A percentile compares a stretch with the other conserved stretches of the same genome.
Evolutionary conservation across 1,139 yeast species (phyloP).

Genomic region (Pichia sp.): DNA sequence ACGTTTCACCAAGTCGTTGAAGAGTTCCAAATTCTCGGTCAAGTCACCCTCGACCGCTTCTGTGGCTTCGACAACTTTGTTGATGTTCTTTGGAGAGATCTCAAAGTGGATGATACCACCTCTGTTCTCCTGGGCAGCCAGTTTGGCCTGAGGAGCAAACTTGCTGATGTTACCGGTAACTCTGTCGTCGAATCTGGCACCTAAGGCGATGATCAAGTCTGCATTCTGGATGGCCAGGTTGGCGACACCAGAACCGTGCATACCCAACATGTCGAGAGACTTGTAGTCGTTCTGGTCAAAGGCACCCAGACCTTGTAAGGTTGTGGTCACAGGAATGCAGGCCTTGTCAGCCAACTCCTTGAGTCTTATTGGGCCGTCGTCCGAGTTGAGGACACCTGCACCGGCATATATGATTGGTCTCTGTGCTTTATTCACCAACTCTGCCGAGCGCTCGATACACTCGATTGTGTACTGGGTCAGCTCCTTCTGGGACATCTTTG

Average conservation of each 20-base stretch:
- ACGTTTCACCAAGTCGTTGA: constrained; percentile 64
- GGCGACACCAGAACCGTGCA: constrained; percentile 97
- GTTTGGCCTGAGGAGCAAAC: constrained; percentile 90
- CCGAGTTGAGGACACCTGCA: constrained; percentile 78
- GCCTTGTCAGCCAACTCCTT: constrained; percentile 89
- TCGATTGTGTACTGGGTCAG: constrained; percentile 74
- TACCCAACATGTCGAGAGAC: constrained; percentile 92
- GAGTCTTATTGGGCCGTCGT: constrained; percentile 74
- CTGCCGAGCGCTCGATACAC: constrained; percentile 74
- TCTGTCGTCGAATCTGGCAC: constrained; percentile 98
- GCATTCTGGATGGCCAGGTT: constrained; percentile 91
- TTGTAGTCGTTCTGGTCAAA: constrained; percentile 90
- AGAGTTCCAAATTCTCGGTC: constrained; percentile 63
- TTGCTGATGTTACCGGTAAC: constrained; percentile 83
- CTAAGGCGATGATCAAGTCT: constrained; percentile 87
- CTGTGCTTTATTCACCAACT: constrained; percentile 74
- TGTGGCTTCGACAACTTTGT: constrained; percentile 95
- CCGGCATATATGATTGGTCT: constrained; percentile 90
- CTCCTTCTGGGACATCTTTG: constrained; percentile 65
- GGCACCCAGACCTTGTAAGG: constrained; percentile 90
- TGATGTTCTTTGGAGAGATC: constrained; percentile 92
- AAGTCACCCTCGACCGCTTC: constrained; percentile 98
- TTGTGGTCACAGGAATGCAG: constrained; percentile 90
- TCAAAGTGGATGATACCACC: constrained; percentile 98
- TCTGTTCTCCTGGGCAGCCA: constrained; percentile 80